Evolutionary conservation across 805 yeast species (phyloP).

Genomic region (Candida cerambycidarum): DNA sequence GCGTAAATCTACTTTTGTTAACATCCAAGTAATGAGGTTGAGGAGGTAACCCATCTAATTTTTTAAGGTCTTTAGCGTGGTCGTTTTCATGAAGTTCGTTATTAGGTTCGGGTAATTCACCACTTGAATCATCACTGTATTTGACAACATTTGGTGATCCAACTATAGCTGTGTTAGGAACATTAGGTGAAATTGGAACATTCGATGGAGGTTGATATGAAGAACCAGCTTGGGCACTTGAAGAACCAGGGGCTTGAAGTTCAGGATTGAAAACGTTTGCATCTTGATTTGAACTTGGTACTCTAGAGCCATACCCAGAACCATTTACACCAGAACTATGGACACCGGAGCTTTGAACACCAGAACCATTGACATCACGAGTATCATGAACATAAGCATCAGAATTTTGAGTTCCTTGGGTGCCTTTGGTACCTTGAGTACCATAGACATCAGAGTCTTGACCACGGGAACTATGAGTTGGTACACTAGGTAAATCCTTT

Average conservation of each 20-base stretch:
- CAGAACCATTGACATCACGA: too few relatives aligned
- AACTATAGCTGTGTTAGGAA: constrained; percentile 4
- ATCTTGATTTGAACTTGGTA: too few relatives aligned
- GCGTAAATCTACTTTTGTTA: constrained; percentile 16
- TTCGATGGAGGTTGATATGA: too few relatives aligned
- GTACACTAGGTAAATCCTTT: background rate
- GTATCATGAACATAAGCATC: too few relatives aligned
- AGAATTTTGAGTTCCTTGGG: too few relatives aligned
- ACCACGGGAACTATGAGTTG: background rate
- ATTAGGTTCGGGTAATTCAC: constrained; percentile 6
- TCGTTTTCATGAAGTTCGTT: constrained; percentile 17
- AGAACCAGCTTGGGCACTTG: background rate
- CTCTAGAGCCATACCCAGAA: background rate
- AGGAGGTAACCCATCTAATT: constrained; percentile 4
- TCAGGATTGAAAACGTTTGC: too few relatives aligned
- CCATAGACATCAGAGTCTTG: too few relatives aligned
- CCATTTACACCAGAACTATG: background rate
- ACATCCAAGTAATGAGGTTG: constrained; percentile 14
- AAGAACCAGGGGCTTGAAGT: background rate
- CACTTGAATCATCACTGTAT: constrained; percentile 23
- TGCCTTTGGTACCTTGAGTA: too few relatives aligned
- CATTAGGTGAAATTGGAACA: constrained; percentile 9
- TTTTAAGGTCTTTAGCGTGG: background rate
- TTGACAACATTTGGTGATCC: constrained; percentile 34
- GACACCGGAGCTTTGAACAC: too few relatives aligned